Conservation (phyloP, 352 stramenopile species). For the Pythium rishiriense region DNA sequence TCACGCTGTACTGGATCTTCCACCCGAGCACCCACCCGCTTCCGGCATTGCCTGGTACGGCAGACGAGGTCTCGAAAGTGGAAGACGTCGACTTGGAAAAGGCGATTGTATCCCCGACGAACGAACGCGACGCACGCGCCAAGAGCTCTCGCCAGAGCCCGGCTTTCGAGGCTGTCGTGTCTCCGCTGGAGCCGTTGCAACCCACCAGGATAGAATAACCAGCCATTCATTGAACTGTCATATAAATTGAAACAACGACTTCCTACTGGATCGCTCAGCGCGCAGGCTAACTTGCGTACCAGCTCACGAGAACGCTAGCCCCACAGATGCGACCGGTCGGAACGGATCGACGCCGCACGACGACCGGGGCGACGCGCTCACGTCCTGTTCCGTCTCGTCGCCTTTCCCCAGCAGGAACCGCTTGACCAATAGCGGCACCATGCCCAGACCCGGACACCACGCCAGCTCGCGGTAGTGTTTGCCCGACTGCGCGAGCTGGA, state of each 20-base stretch:
- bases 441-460: constrained; percentile 2
- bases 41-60: background rate
- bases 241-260: background rate
- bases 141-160: background rate
- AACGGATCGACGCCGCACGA: constrained; percentile 7
- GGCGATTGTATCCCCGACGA: background rate
- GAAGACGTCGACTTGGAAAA: background rate
- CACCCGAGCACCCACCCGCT: constrained; percentile 41
- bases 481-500: background rate
- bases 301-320: constrained; percentile 12
- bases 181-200: background rate
- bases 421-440: constrained; percentile 18
- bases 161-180: background rate
- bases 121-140: background rate
- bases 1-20: constrained; percentile 49
- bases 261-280: too few species aligned
- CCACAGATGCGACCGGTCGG: constrained; percentile 1
- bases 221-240: background rate
- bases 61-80: background rate
- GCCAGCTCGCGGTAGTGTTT: background rate
- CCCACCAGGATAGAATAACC: background rate
- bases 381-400: background rate
- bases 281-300: too few species aligned
- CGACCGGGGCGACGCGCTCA: background rate
- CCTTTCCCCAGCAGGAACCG: constrained; percentile 15